Evolutionary conservation across 2,329 filamentous ascomycete genomes (phyloP), one percentile per base, ranked within the genome.

Genomic region (Verticillium isaacii): DNA sequence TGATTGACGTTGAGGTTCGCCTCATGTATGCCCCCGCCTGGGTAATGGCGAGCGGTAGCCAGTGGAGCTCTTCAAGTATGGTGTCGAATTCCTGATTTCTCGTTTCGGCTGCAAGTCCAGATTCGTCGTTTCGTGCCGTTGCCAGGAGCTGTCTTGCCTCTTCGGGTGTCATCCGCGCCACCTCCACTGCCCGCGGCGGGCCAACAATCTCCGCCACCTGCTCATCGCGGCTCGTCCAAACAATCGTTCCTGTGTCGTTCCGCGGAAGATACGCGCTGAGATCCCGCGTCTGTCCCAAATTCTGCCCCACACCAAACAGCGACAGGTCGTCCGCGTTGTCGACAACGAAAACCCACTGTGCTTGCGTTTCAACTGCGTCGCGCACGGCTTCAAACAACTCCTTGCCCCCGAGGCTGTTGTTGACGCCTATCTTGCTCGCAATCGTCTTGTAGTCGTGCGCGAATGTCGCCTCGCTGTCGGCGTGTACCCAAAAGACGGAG

Each of bases 401-500:
- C 23, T 66, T 23, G 5, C 62, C 67, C 36, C 67, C 63, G 2
- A 69, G 61, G 50, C 62, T 63, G 8, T 25, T 32, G 2, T 61
- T 56, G 3, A 75, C 23, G 1, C 68, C 66, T 0, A 75, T 59
- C 3, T 60, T 64, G 37, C 58, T 67, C 0, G 72, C 71, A 50
- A 78, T 73, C 0, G 57, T 60, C 54, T 66, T 69, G 52, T 73
- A 76, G 61, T 71, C 71, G 11, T 70, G 65, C 2, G 61, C 54
- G 58, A 77, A 74, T 3, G 70, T 74, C 12, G 68, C 66, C 37
- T 70, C 64, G 57, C 60, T 72, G 58, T 74, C 68, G 12, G 74
- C 75, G 60, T 75, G 72, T 1, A 77, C 71, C 75, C 72, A 77
- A 61, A 77, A 75, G 2, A 78, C 66, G 0, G 71, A 74, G 58